phyloP scores from a whole-genome alignment of 345 rosid genomes.

The Citropsis articulata region DNA sequence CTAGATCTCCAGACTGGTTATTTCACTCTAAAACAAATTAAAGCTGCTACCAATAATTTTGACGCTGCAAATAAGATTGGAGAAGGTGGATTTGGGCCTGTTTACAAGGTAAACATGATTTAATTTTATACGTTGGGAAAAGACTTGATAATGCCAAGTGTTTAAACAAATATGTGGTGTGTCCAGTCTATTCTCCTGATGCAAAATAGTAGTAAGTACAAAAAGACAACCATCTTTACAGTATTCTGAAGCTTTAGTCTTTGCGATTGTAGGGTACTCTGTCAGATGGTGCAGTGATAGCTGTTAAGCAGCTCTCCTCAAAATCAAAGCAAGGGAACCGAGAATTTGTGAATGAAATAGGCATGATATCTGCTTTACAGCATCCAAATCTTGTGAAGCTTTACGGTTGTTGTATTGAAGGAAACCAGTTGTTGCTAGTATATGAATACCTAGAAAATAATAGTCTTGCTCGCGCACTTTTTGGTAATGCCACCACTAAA shows the following conservation, averaged over 20 bases:
- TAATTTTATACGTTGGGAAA: neutral
- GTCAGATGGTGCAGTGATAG: constrained; percentile 50
- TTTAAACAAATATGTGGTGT: neutral
- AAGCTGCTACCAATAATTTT: constrained; percentile 70
- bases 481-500: constrained; percentile 34
- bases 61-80: constrained; percentile 72
- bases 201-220: neutral
- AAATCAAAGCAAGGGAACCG: constrained; percentile 74
- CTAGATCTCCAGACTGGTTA: constrained; percentile 74
- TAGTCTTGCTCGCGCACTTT: constrained; percentile 59
- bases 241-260: constrained; percentile 3
- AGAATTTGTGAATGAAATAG: constrained; percentile 65
- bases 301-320: constrained; percentile 70
- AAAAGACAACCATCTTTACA: neutral
- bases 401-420: constrained; percentile 62
- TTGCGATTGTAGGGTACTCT: constrained; percentile 48
- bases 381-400: constrained; percentile 68
- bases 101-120: constrained; percentile 58
- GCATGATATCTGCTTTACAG: constrained; percentile 70
- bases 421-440: constrained; percentile 55
- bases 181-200: neutral
- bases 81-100: constrained; percentile 98
- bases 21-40: constrained; percentile 72
- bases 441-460: constrained; percentile 71
- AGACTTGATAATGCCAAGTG: neutral